These are phyloP conservation scores for Ceratocystiopsis minuta DNA, from an alignment of 2,329 filamentous ascomycete species.

Conservation along the genomic window DNA sequence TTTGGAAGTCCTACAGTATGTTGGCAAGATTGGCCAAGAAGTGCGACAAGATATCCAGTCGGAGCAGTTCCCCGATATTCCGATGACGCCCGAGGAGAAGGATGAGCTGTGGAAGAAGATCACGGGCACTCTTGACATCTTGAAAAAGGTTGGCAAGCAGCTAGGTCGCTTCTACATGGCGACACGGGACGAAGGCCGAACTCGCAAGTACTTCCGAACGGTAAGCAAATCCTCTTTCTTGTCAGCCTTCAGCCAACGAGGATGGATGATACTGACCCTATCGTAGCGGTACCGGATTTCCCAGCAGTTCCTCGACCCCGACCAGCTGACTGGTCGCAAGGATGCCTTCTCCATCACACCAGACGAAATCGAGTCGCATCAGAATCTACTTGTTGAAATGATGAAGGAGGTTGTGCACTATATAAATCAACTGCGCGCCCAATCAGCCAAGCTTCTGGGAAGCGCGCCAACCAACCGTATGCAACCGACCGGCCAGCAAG, in stretches of 20 bases:
- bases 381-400: constrained; percentile 32
- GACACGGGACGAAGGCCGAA: constrained; percentile 31
- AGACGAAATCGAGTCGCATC: constrained; percentile 31
- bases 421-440: background rate
- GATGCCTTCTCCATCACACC: constrained; percentile 32
- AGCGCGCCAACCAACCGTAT: too few species aligned
- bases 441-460: too few species aligned
- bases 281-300: constrained; percentile 32
- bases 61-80: constrained; percentile 26
- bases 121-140: constrained; percentile 21
- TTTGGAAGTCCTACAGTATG: constrained; percentile 20
- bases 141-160: constrained; percentile 25
- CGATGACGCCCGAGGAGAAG: constrained; percentile 27
- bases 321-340: constrained; percentile 26
- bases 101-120: constrained; percentile 27
- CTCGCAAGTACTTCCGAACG: constrained; percentile 32
- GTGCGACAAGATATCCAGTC: constrained; percentile 18
- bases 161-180: constrained; percentile 17
- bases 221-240: constrained; percentile 25
- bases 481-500: too few species aligned
- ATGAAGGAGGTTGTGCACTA: constrained; percentile 21
- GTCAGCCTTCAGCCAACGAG: background rate
- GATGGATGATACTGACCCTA: constrained; percentile 13
- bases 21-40: constrained; percentile 16
- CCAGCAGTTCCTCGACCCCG: constrained; percentile 34